These are phyloP conservation scores for Alternaria gaisen DNA, from an alignment of 2,329 filamentous ascomycete genomes.

Conservation along the genomic window DNA sequence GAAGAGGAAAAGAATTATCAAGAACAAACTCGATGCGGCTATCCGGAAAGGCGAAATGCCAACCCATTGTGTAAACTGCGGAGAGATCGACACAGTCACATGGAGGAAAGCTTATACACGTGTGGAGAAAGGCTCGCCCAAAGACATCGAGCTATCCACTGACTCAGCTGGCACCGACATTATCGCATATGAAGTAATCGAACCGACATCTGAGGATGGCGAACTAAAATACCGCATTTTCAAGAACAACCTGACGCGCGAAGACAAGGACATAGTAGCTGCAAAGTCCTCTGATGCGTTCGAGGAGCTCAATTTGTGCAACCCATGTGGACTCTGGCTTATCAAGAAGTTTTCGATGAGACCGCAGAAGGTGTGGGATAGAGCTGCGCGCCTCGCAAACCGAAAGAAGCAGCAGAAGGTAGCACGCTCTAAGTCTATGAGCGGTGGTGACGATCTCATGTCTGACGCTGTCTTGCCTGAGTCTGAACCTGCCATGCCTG, in stretches of 20 bases:
- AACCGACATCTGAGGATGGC: slow-evolving; percentile 62
- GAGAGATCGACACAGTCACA: slow-evolving; percentile 92
- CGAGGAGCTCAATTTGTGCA: slow-evolving; percentile 82
- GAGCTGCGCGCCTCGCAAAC: slow-evolving; percentile 52
- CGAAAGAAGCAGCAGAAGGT: slow-evolving; percentile 41
- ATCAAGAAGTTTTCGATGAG: slow-evolving; percentile 86
- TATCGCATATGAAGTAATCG: slow-evolving; percentile 46
- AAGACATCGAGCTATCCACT: slow-evolving; percentile 71
- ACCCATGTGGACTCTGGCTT: slow-evolving; percentile 96
- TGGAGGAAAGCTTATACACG: slow-evolving; percentile 95
- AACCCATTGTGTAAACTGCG: slow-evolving; percentile 89
- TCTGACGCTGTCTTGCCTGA: slow-evolving; percentile 46
- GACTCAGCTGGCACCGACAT: slow-evolving; percentile 75
- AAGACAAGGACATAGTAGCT: slow-evolving; percentile 64
- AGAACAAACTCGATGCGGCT: slow-evolving; percentile 63
- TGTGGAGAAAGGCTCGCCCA: slow-evolving; percentile 73
- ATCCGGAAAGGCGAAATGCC: slow-evolving; percentile 86
- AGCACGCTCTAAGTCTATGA: slow-evolving; percentile 52
- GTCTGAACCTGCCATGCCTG: slow-evolving; percentile 34
- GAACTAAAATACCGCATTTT: slow-evolving; percentile 75
- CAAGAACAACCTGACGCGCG: slow-evolving; percentile 75
- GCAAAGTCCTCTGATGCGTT: slow-evolving; percentile 56
- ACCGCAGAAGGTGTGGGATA: slow-evolving; percentile 82
- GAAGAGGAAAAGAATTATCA: slow-evolving; percentile 73
- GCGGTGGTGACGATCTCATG: slow-evolving; percentile 57